Conservation (phyloP, 164 flowering plant species). For the Euptelea pleiosperma region DNA sequence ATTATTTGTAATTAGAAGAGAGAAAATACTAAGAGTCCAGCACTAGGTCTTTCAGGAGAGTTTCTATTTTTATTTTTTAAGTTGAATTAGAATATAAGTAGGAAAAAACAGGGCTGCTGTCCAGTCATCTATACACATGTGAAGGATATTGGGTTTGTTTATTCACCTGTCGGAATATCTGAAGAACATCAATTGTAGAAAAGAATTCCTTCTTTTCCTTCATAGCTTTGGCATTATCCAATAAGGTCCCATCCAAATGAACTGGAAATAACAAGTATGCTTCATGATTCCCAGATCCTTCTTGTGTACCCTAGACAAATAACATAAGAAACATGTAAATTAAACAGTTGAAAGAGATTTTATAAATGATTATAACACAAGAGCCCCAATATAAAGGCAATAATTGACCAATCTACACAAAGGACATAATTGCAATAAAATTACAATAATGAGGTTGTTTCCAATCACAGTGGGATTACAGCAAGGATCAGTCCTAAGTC, state of each 20-base stretch:
- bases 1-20: too few relatives aligned
- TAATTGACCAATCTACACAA: too few relatives aligned
- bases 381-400: neutral
- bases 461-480: too few relatives aligned
- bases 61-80: too few relatives aligned
- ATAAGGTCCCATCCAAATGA: conserved; percentile 91
- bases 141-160: conserved; percentile 2
- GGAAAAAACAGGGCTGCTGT: too few relatives aligned
- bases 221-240: conserved; percentile 73
- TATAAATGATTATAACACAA: too few relatives aligned
- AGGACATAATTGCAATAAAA: too few relatives aligned
- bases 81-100: too few relatives aligned
- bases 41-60: too few relatives aligned
- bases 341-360: neutral
- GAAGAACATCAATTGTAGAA: conserved; percentile 81
- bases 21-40: too few relatives aligned
- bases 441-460: too few relatives aligned
- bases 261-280: conserved; percentile 95
- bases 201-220: conserved; percentile 74
- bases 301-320: conserved; percentile 53
- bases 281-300: conserved; percentile 79
- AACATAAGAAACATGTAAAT: conserved; percentile 6
- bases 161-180: conserved; percentile 86
- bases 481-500: too few relatives aligned
- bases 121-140: neutral